These are phyloP conservation scores for Kwoniella botswanensis DNA, from an alignment of 768 basidiomycete species.

Conservation along the genomic window DNA sequence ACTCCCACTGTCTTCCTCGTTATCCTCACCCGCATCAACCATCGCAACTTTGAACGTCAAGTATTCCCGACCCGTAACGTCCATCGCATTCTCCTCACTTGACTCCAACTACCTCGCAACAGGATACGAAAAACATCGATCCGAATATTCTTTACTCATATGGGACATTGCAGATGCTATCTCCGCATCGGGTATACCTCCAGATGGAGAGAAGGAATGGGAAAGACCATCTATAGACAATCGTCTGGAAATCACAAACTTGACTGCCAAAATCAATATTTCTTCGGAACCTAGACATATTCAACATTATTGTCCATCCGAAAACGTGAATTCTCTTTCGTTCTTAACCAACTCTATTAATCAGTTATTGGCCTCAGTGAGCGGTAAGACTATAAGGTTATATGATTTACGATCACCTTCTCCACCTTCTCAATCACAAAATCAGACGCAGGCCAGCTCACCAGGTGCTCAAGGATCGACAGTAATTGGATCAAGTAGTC, in stretches of 20 bases:
- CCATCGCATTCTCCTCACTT: constrained; percentile 40
- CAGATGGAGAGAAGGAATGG: constrained; percentile 24
- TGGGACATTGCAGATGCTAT: constrained; percentile 49
- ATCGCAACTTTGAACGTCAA: constrained; percentile 37
- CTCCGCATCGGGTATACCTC: constrained; percentile 16
- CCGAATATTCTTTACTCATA: constrained; percentile 47
- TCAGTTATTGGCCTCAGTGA: constrained; percentile 40
- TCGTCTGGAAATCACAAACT: constrained; percentile 37
- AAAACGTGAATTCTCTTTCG: constrained; percentile 45
- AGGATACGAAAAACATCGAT: constrained; percentile 49
- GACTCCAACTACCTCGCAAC: constrained; percentile 49
- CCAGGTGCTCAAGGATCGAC: constrained; percentile 17
- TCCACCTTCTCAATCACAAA: constrained; percentile 8
- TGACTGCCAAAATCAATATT: constrained; percentile 26
- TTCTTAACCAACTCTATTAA: constrained; percentile 34
- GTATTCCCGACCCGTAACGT: constrained; percentile 43
- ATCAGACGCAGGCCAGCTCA: constrained; percentile 14
- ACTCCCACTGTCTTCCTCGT: constrained; percentile 22
- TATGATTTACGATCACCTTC: constrained; percentile 44
- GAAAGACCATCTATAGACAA: constrained; percentile 33
- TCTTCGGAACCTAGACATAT: constrained; percentile 37
- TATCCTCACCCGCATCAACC: constrained; percentile 23
- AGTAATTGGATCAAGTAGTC: constrained; percentile 5
- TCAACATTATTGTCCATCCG: constrained; percentile 49
- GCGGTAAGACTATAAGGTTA: constrained; percentile 41